Evolutionary conservation across 1,284 basidiomycete genomes (phyloP).

Genomic region (Heimioporus retisporus): DNA sequence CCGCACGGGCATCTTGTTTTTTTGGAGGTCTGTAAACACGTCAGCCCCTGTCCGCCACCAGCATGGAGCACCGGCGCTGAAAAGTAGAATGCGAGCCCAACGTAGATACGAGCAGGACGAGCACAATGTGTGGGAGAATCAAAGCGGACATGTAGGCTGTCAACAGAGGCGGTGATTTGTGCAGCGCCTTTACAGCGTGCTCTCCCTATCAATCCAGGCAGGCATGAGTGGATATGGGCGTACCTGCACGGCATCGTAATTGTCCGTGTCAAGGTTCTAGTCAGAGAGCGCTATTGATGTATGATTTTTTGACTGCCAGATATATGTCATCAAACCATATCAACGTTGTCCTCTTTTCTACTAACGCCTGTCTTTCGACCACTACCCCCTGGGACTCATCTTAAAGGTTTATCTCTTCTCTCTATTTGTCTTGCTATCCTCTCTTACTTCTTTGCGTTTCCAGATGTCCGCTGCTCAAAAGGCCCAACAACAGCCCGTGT

Average conservation of each 20-base stretch:
- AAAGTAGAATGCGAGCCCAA: conserved; percentile 88
- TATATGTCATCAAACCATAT: conserved; percentile 64
- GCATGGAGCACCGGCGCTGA: conserved; percentile 73
- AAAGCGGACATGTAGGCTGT: conserved; percentile 72
- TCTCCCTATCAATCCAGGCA: conserved; percentile 3
- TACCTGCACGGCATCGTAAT: conserved; percentile 57
- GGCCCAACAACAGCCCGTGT: conserved; percentile 46
- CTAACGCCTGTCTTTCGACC: too few relatives aligned
- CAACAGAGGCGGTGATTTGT: conserved; percentile 70
- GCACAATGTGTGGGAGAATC: conserved; percentile 79
- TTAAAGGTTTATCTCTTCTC: background rate
- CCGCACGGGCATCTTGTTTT: conserved; percentile 69
- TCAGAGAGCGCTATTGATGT: conserved; percentile 39
- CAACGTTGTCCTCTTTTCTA: conserved; percentile 41
- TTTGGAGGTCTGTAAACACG: conserved; percentile 69
- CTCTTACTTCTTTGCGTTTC: background rate
- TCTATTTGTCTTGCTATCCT: background rate
- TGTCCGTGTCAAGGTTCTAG: conserved; percentile 40
- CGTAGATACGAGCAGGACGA: conserved; percentile 76
- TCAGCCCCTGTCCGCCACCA: background rate
- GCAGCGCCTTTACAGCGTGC: conserved; percentile 54
- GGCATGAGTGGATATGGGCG: conserved; percentile 20
- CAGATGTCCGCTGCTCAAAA: conserved; percentile 83
- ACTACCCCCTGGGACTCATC: background rate
- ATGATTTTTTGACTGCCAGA: conserved; percentile 38